A percentile compares a stretch with the other conserved stretches of the same genome.
Evolutionary conservation across 768 basidiomycete genomes (phyloP).

Genomic region (Leccinellum luteum): DNA sequence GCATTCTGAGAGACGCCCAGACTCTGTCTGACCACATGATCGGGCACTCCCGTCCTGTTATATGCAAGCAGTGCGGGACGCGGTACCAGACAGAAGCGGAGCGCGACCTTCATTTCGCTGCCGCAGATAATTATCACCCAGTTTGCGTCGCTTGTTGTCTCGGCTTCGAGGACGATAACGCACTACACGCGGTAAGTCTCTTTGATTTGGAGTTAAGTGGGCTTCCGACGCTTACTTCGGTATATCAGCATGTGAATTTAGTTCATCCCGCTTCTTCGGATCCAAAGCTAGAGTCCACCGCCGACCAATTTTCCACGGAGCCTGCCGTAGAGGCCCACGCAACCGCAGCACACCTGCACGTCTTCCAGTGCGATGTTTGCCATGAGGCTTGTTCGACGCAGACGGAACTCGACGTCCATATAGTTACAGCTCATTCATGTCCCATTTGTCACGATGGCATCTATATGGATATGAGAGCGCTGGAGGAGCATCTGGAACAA

Average conservation of each 20-base stretch:
- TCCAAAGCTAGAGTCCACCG: constrained; percentile 8
- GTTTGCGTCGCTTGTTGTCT: constrained; percentile 32
- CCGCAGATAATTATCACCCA: constrained; percentile 37
- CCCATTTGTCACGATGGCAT: constrained; percentile 32
- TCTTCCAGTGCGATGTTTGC: constrained; percentile 24
- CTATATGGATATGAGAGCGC: constrained; percentile 20
- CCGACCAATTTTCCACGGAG: constrained; percentile 12
- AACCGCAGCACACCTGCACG: background rate
- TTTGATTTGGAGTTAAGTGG: constrained; percentile 3
- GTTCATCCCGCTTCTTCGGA: constrained; percentile 16
- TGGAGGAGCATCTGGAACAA: constrained; percentile 32
- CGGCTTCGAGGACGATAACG: constrained; percentile 36
- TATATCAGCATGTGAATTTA: constrained; percentile 17
- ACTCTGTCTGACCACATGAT: constrained; percentile 29
- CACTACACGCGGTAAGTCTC: constrained; percentile 30
- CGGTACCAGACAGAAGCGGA: constrained; percentile 37
- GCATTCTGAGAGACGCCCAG: constrained; percentile 26
- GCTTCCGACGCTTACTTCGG: constrained; percentile 9
- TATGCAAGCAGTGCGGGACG: constrained; percentile 30
- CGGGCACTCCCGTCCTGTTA: constrained; percentile 27
- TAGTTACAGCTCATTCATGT: constrained; percentile 31
- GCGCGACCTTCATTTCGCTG: constrained; percentile 36
- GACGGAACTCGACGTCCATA: constrained; percentile 29
- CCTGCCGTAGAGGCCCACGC: constrained; percentile 3
- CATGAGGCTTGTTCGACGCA: constrained; percentile 22